Evolutionary conservation across 192 early-diverging fungal genomes (phyloP), one percentile per base, ranked within the genome.

Genomic region (Umbelopsis isabellina): DNA sequence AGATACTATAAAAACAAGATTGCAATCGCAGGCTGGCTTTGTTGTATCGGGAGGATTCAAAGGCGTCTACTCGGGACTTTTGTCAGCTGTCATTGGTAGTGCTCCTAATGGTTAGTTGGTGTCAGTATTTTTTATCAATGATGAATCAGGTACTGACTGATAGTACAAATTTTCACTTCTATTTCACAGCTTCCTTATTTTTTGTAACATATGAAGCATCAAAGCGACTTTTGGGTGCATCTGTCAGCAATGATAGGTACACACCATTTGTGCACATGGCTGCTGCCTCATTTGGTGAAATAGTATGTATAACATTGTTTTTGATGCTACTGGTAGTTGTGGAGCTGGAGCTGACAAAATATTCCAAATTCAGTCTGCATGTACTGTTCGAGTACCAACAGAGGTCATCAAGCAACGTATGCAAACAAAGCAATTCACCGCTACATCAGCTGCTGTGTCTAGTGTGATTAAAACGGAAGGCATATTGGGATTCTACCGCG

Each of bases 1-100:
- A 67, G 97, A 99, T 79, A 99, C 97, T 11, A 88, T 99, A 78
- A 99, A 99, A 81, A 99, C 97, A 5, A 87, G 97, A 49, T 81
- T 97, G 71, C 96, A 97, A 76, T 91, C 94, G 25, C 85, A 87
- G 71, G 83, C 83, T 49, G 96, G 96, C 30, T 97, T 97, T 70
- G 73, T 85, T 10, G 87, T 87, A 27, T 88, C 93, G 35, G 96
- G 96, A 66, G 94, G 96, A 45, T 94, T 95, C 83, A 85, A 85
- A 44, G 93, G 94, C 20, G 87, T 99, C 50, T 99, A 97, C 79
- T 89, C 90, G 49, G 97, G 97, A 0, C 82, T 99, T 44, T 89
- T 91, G 8, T 92, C 93, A 23, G 95, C 93, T 4, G 90, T 95
- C n/a, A 84, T 96, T 73, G 97, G 96, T 25, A 97, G 95, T 46